Evolutionary conservation across 495 filamentous ascomycete genomes (phyloP).

Genomic region (Xylaria venustula): DNA sequence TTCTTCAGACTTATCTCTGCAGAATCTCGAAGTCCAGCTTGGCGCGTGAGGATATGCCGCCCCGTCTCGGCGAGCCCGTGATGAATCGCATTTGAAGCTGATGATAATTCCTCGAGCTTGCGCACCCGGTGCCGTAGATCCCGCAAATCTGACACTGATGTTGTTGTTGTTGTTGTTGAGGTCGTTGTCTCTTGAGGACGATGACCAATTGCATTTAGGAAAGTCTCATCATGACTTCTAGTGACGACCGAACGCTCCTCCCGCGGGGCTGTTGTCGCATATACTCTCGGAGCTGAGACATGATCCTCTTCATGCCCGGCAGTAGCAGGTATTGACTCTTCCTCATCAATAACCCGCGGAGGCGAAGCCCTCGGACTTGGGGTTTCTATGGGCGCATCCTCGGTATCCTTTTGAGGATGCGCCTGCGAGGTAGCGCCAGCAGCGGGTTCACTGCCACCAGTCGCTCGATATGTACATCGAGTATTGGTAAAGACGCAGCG

Average conservation of each 20-base stretch:
- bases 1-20: constrained; percentile 33
- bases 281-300: background rate
- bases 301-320: background rate
- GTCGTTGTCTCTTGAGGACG: background rate
- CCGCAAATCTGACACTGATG: constrained; percentile 15
- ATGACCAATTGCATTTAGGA: too few species aligned
- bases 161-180: too few species aligned
- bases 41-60: constrained; percentile 24
- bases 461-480: constrained; percentile 22
- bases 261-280: background rate
- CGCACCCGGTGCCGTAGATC: constrained; percentile 21
- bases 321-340: background rate
- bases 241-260: background rate
- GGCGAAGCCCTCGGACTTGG: constrained; percentile 14
- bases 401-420: background rate
- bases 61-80: constrained; percentile 19
- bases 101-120: constrained; percentile 19
- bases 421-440: too few species aligned
- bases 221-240: background rate
- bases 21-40: constrained; percentile 27
- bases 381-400: background rate
- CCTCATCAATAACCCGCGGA: background rate
- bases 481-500: constrained; percentile 37
- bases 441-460: too few species aligned
- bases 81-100: constrained; percentile 11